Base-by-base conservation (phyloP, 2,329 filamentous ascomycete species). In the Pseudogymnoascus sp. region DNA sequence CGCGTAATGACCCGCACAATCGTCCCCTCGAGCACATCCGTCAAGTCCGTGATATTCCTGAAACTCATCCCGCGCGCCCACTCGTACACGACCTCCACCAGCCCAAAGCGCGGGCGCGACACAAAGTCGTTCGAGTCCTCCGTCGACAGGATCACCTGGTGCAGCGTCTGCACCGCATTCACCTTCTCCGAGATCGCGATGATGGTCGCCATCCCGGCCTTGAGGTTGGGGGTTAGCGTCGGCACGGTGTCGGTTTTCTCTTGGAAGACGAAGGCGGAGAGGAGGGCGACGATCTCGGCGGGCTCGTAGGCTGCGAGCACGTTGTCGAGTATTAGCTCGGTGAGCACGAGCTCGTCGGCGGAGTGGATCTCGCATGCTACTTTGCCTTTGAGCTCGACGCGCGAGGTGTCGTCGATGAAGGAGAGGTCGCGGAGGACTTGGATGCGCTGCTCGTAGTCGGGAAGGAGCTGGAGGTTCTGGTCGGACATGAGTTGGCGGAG, bases 51-150 rank as follows among this genome's bases (percentile, higher is more conserved):
- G 69, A 99, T 99, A 68, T 95, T 93, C 77, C 96, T 96, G 82
- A 99, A 99, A 62, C 90, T 93, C 91, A 97, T 97, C 26, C 95
- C 95, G 60, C 91, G 82, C 9, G 95, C 95, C 95, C 95, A 99
- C 76, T 99, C 95, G 74, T 97, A 97, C 35, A 99, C 96, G 0
- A 99, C 95, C 76, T 99, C 95, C 74, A 96, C 92, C 63, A 99
- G 83, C 1, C 93, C 95, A 73, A 99, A 99, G 9, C 93, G 84
- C 1, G 93, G 91, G 63, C 88, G 83, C 65, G 87, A 91, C 36
- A 90, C 89, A 72, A 97, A 97, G 75, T 97, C 93, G 71, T 96
- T 96, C 64, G 88, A 89, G 73, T 97, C 93, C 63, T 97, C 93
- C 1, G 88, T 83, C 0, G 90, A 90, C 64, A 96, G 85, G 64